Evolutionary conservation across 1,284 basidiomycete species (phyloP).

Genomic region (Neolentinus lepideus): DNA sequence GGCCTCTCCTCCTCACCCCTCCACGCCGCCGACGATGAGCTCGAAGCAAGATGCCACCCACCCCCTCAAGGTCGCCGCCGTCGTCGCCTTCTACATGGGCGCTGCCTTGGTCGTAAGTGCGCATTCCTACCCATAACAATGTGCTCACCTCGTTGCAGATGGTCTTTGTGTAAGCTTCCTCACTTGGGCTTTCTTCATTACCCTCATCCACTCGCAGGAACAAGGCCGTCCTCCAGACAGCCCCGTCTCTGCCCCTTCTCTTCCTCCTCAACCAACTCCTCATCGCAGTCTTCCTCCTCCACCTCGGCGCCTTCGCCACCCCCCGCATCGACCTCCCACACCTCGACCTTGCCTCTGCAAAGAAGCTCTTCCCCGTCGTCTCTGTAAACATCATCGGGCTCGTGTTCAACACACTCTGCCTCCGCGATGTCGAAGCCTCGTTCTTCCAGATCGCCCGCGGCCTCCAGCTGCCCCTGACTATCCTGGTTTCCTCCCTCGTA

Average conservation of each 20-base stretch:
- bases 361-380: conserved; percentile 57
- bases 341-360: conserved; percentile 41
- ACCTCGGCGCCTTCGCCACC: conserved; percentile 38
- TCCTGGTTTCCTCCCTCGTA: conserved; percentile 48
- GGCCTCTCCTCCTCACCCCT: neutral
- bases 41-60: conserved; percentile 16
- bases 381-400: conserved; percentile 64
- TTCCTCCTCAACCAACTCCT: conserved; percentile 65
- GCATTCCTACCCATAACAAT: conserved; percentile 1
- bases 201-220: conserved; percentile 33
- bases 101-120: conserved; percentile 61
- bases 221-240: conserved; percentile 64
- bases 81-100: conserved; percentile 72
- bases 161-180: conserved; percentile 51
- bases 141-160: conserved; percentile 30
- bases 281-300: conserved; percentile 61
- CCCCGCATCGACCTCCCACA: conserved; percentile 49
- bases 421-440: conserved; percentile 69
- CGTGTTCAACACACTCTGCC: conserved; percentile 71
- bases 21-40: conserved; percentile 16
- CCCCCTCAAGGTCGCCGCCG: conserved; percentile 51
- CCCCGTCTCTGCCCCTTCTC: conserved; percentile 60
- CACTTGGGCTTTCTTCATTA: neutral
- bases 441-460: conserved; percentile 82
- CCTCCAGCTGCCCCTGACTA: conserved; percentile 71